Evolutionary conservation across 768 basidiomycete genomes (phyloP).

Genomic region (Tremella fuciformis): DNA sequence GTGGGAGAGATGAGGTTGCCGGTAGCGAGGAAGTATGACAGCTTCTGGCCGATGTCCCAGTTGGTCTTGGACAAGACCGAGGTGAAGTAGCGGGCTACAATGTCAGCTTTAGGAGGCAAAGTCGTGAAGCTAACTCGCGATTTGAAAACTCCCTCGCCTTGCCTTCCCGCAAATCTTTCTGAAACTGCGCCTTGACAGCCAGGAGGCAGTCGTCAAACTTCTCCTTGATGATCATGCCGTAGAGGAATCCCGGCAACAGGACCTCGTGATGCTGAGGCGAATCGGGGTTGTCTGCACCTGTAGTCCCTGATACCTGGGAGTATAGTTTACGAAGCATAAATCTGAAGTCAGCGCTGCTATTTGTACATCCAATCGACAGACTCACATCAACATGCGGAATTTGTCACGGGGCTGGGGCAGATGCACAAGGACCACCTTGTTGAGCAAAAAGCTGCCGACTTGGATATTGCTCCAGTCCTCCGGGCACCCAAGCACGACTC

Average conservation of each 20-base stretch:
- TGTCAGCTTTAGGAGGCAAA: too few relatives aligned
- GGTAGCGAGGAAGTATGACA: slow-evolving; percentile 93
- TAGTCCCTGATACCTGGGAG: slow-evolving; percentile 80
- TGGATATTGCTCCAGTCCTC: slow-evolving; percentile 87
- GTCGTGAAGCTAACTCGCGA: neutral
- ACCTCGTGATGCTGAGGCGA: slow-evolving; percentile 99
- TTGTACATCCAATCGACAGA: slow-evolving; percentile 17
- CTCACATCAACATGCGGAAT: slow-evolving; percentile 88
- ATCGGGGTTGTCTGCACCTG: slow-evolving; percentile 93
- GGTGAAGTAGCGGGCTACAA: slow-evolving; percentile 67
- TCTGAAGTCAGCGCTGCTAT: slow-evolving; percentile 54
- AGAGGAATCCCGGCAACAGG: slow-evolving; percentile 83
- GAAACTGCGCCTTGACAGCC: slow-evolving; percentile 61
- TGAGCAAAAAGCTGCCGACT: slow-evolving; percentile 76
- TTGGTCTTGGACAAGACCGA: slow-evolving; percentile 73
- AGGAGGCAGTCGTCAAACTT: slow-evolving; percentile 84
- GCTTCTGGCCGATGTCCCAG: slow-evolving; percentile 84
- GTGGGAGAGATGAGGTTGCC: slow-evolving; percentile 92
- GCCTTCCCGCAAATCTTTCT: slow-evolving; percentile 70
- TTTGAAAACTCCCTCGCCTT: slow-evolving; percentile 72
- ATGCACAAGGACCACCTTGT: slow-evolving; percentile 86
- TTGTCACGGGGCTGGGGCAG: slow-evolving; percentile 83
- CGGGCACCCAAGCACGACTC: slow-evolving; percentile 81
- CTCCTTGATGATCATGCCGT: slow-evolving; percentile 98
- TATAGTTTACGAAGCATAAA: slow-evolving; percentile 98